These are phyloP conservation scores for Botryosphaeria dothidea DNA, from an alignment of 2,329 filamentous ascomycete genomes.

Conservation along the genomic window DNA sequence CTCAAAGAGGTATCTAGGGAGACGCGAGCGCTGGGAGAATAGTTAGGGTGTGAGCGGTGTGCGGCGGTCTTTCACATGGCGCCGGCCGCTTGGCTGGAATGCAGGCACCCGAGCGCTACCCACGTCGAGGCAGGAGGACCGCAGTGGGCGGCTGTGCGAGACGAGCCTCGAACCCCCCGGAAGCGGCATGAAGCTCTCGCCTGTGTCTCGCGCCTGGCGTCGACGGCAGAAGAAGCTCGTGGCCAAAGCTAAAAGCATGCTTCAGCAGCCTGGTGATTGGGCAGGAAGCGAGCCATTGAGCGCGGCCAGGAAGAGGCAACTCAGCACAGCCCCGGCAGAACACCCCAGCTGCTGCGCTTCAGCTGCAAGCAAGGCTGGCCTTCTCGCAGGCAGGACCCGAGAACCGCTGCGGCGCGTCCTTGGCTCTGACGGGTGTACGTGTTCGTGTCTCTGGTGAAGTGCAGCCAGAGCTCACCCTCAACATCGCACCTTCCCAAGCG, in stretches of 20 bases:
- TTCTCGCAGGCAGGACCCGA: not conserved
- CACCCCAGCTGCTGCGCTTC: not conserved
- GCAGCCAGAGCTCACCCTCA: too few species aligned
- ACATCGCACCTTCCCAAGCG: not conserved
- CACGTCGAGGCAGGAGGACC: not conserved
- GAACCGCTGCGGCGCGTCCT: not conserved
- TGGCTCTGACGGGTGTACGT: not conserved
- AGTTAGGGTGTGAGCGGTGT: constrained; percentile 1
- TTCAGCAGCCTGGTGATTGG: not conserved
- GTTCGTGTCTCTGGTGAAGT: not conserved
- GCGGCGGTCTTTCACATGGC: constrained; percentile 5
- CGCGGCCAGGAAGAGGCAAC: not conserved
- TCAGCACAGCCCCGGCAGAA: constrained; percentile 4
- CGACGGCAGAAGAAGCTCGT: not conserved
- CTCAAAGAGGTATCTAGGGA: constrained; percentile 3
- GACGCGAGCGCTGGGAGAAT: not conserved
- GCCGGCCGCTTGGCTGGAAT: constrained; percentile 12
- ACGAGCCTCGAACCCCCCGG: not conserved
- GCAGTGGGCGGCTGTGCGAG: not conserved
- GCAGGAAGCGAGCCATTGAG: not conserved
- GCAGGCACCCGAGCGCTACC: constrained; percentile 1
- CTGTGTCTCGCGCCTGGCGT: not conserved
- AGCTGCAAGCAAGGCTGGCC: not conserved
- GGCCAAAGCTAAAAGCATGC: not conserved
- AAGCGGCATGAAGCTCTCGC: constrained; percentile 1